These are phyloP conservation scores for Brassica juncea DNA, from an alignment of 345 rosid species.

Conservation along the genomic window DNA sequence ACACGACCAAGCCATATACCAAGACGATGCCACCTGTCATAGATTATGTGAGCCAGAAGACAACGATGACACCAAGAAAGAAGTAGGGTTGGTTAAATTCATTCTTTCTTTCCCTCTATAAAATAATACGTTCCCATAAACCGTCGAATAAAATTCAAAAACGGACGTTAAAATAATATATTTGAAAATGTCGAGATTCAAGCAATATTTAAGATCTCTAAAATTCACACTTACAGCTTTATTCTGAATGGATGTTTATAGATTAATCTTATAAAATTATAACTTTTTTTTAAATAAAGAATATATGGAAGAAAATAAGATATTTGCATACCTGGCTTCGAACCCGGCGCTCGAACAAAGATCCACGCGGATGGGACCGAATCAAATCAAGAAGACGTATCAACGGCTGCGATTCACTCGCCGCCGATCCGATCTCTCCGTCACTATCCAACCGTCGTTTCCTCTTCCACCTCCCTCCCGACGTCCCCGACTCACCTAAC, in stretches of 20 bases:
- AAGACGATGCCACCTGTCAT: constrained; percentile 31
- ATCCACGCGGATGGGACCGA: constrained; percentile 57
- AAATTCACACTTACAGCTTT: neutral
- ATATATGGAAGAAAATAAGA: neutral
- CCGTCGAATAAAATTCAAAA: constrained; percentile 19
- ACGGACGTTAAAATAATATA: constrained; percentile 5
- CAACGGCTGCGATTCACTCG: constrained; percentile 62
- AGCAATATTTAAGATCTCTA: constrained; percentile 7
- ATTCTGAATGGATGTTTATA: neutral
- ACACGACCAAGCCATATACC: constrained; percentile 30
- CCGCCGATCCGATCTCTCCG: constrained; percentile 35
- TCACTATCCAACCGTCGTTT: constrained; percentile 31
- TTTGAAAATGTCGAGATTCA: constrained; percentile 5
- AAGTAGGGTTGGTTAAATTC: constrained; percentile 30
- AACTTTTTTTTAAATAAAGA: neutral
- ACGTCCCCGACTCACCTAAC: constrained; percentile 56
- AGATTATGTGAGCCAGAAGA: constrained; percentile 28
- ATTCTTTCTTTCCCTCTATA: neutral
- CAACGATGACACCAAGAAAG: constrained; percentile 22
- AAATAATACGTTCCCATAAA: constrained; percentile 28
- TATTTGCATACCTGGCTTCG: constrained; percentile 52
- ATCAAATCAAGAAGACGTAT: constrained; percentile 48
- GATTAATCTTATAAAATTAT: too few relatives aligned
- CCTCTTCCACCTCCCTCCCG: constrained; percentile 45
- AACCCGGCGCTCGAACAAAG: constrained; percentile 61